phyloP scores from a whole-genome alignment of 179 eudicot genomes.

The Kewa caespitosa region DNA sequence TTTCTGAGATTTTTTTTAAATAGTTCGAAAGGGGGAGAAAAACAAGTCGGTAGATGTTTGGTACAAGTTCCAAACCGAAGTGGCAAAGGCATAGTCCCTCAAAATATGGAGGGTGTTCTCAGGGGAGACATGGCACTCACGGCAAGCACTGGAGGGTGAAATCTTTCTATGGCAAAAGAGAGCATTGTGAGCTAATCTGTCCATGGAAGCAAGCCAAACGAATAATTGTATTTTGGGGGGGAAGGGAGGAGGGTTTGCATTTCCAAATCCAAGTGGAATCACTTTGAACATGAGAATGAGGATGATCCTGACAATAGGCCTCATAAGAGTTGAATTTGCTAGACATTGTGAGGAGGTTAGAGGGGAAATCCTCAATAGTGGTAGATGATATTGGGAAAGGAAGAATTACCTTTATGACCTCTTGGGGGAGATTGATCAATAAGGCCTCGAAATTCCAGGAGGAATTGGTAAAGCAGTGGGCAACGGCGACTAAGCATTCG shows the following conservation, averaged over 20 bases:
- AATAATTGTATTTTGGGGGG: not conserved
- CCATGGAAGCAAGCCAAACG: not conserved
- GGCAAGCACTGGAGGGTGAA: not conserved
- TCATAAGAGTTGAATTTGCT: not conserved
- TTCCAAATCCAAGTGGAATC: not conserved
- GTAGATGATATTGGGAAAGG: not conserved
- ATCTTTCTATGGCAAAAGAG: not conserved
- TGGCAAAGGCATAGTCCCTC: not conserved
- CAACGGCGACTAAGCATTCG: too few species aligned
- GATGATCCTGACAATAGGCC: not conserved
- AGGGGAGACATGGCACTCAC: not conserved
- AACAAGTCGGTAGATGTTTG: too few species aligned
- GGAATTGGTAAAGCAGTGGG: too few species aligned
- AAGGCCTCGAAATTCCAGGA: too few species aligned
- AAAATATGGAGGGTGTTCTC: not conserved
- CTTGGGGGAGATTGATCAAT: too few species aligned
- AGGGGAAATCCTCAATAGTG: not conserved
- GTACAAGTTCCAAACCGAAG: too few species aligned
- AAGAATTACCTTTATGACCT: not conserved
- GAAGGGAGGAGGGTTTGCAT: not conserved
- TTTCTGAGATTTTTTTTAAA: too few species aligned
- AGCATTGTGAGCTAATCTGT: not conserved
- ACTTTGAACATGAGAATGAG: not conserved
- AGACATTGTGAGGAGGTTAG: not conserved
- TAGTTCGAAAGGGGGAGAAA: too few species aligned